These are phyloP conservation scores for Penicillium pancosmium DNA, from an alignment of 495 filamentous ascomycete genomes.

Conservation along the genomic window DNA sequence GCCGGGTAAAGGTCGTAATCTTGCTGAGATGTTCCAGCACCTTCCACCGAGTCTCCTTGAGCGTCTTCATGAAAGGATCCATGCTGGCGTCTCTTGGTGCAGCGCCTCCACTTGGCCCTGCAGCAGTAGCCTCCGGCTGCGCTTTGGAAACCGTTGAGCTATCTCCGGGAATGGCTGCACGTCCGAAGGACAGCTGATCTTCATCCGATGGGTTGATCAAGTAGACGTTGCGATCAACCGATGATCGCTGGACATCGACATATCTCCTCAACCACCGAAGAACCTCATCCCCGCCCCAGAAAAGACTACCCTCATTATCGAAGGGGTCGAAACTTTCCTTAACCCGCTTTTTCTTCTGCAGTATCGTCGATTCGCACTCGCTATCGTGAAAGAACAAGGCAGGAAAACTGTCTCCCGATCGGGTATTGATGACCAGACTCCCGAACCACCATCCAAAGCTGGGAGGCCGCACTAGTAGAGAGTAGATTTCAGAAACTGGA, in stretches of 20 bases:
- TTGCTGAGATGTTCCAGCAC: conserved; percentile 93
- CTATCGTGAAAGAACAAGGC: conserved; percentile 96
- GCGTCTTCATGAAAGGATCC: conserved; percentile 91
- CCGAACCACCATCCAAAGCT: conserved; percentile 99
- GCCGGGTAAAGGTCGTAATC: conserved; percentile 91
- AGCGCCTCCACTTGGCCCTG: conserved; percentile 32
- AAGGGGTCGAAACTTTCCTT: conserved; percentile 90
- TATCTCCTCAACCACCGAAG: conserved; percentile 87
- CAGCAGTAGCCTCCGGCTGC: conserved; percentile 33
- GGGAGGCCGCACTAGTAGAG: conserved; percentile 84
- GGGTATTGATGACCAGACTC: conserved; percentile 87
- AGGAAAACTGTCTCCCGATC: conserved; percentile 88
- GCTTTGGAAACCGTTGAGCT: conserved; percentile 32
- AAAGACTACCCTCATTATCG: conserved; percentile 78
- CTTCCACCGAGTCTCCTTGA: conserved; percentile 96
- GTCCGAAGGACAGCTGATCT: conserved; percentile 80
- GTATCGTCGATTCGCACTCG: conserved; percentile 93
- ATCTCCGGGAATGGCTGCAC: conserved; percentile 40
- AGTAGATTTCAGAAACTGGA: conserved; percentile 87
- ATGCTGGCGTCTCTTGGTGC: conserved; percentile 69
- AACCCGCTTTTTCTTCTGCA: conserved; percentile 85
- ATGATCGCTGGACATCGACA: conserved; percentile 77
- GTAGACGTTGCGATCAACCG: conserved; percentile 84
- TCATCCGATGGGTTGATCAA: conserved; percentile 84
- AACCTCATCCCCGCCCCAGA: conserved; percentile 98